These are phyloP conservation scores for Penicillium occitanis DNA, from an alignment of 2,329 filamentous ascomycete genomes.

Conservation along the genomic window DNA sequence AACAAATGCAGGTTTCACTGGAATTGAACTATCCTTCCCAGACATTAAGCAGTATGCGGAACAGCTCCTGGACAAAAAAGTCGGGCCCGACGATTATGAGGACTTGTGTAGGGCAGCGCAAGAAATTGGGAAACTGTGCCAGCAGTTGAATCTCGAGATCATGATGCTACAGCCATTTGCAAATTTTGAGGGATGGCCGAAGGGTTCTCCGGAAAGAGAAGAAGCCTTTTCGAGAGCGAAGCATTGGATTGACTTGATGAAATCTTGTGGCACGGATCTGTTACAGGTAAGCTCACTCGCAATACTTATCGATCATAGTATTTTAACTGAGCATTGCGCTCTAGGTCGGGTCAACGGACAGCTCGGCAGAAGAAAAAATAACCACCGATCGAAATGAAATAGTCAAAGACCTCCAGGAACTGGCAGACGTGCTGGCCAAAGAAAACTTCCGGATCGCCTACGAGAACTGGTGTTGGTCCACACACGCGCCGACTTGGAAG, in stretches of 20 bases:
- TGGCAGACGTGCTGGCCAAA: slow-evolving; percentile 62
- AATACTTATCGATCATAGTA: background rate
- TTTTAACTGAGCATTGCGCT: background rate
- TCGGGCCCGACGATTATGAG: slow-evolving; percentile 60
- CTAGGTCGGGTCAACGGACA: slow-evolving; percentile 64
- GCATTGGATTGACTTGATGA: slow-evolving; percentile 72
- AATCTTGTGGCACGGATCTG: slow-evolving; percentile 66
- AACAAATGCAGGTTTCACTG: slow-evolving; percentile 51
- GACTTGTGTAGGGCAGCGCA: slow-evolving; percentile 56
- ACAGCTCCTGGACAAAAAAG: slow-evolving; percentile 47
- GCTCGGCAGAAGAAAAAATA: slow-evolving; percentile 53
- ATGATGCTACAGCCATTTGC: slow-evolving; percentile 74
- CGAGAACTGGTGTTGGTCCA: slow-evolving; percentile 82
- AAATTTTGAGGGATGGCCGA: slow-evolving; percentile 74
- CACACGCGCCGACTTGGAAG: slow-evolving; percentile 66
- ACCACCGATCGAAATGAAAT: slow-evolving; percentile 52
- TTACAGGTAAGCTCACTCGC: slow-evolving; percentile 55
- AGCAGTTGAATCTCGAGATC: slow-evolving; percentile 57
- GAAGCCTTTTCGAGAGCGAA: slow-evolving; percentile 63
- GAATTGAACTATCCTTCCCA: slow-evolving; percentile 72
- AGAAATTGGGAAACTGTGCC: slow-evolving; percentile 57
- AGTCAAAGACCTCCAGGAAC: slow-evolving; percentile 60
- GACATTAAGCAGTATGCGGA: slow-evolving; percentile 66
- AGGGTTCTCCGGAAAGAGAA: slow-evolving; percentile 56
- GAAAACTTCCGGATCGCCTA: slow-evolving; percentile 66